A percentile compares a stretch with the other conserved stretches of the same genome.
Conservation (phyloP, 2,329 filamentous ascomycete genomes). For the Trichoderma polysporum region DNA sequence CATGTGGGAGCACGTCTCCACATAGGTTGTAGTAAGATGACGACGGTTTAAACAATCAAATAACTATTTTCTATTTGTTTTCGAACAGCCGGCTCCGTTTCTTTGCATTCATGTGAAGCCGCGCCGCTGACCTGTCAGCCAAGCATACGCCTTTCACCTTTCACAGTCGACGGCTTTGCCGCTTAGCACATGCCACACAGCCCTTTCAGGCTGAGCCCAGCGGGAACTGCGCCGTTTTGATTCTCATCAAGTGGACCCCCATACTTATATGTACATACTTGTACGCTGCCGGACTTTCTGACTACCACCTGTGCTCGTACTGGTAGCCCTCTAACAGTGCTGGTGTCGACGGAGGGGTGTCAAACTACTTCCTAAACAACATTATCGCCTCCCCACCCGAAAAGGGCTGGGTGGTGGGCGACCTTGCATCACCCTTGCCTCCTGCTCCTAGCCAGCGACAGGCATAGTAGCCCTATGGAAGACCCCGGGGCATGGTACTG, state of each 20-base stretch:
- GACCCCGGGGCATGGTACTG: slow-evolving; percentile 18
- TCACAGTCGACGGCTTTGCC: slow-evolving; percentile 9
- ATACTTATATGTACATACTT: slow-evolving; percentile 14
- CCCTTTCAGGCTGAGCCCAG: slow-evolving; percentile 11
- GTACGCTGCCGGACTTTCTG: neutral
- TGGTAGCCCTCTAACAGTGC: neutral
- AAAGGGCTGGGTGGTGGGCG: neutral
- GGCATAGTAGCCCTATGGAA: slow-evolving; percentile 21
- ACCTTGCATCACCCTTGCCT: slow-evolving; percentile 16
- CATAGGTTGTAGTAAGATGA: slow-evolving; percentile 10
- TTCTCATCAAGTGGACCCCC: slow-evolving; percentile 16
- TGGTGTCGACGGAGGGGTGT: slow-evolving; percentile 9
- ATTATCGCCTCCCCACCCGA: slow-evolving; percentile 7
- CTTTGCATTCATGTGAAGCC: slow-evolving; percentile 12
- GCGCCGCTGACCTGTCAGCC: slow-evolving; percentile 14
- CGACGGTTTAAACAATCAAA: slow-evolving; percentile 4
- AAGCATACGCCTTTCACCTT: slow-evolving; percentile 10
- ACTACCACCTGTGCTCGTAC: neutral
- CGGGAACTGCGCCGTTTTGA: slow-evolving; percentile 3
- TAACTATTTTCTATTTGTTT: neutral
- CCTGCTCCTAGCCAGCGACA: slow-evolving; percentile 12
- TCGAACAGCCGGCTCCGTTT: slow-evolving; percentile 1
- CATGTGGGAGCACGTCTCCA: slow-evolving; percentile 8
- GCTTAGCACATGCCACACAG: slow-evolving; percentile 18
- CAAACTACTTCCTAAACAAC: slow-evolving; percentile 11